A percentile compares a stretch with the other conserved stretches of the same genome.
Evolutionary conservation across 2,329 filamentous ascomycete species (phyloP).

Genomic region (Helotiales sp.): DNA sequence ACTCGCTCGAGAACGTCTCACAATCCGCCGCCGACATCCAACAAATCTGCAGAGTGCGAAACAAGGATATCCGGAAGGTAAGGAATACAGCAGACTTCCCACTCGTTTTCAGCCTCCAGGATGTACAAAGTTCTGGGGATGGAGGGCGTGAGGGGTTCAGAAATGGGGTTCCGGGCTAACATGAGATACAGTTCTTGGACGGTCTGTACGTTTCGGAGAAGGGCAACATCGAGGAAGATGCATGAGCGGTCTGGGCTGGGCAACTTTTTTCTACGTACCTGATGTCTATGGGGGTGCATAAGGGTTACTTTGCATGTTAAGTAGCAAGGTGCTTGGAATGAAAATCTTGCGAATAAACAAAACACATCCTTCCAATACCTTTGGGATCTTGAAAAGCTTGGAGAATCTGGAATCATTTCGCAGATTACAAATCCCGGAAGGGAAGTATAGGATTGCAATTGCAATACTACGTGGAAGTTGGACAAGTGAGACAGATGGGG

Average conservation of each 20-base stretch:
- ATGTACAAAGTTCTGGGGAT: not conserved
- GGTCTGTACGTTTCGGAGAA: conserved; percentile 99
- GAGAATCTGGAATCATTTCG: not conserved
- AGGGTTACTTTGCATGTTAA: conserved; percentile 42
- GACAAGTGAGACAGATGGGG: too few relatives aligned
- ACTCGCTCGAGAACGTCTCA: conserved; percentile 96
- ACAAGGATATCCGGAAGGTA: conserved; percentile 99
- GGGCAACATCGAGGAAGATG: conserved; percentile 84
- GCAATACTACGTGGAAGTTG: not conserved
- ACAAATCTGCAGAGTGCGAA: conserved; percentile 98
- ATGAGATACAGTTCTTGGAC: conserved; percentile 86
- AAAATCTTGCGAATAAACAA: conserved; percentile 40
- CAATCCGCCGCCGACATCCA: conserved; percentile 99
- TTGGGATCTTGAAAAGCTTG: not conserved
- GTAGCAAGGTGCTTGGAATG: conserved; percentile 43
- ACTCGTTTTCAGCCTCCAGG: not conserved
- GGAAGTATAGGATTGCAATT: not conserved
- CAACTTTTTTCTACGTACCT: conserved; percentile 37
- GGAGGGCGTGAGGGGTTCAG: too few relatives aligned
- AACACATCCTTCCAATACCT: not conserved
- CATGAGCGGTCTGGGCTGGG: conserved; percentile 27
- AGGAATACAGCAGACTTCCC: conserved; percentile 34
- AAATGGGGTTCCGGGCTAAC: not conserved
- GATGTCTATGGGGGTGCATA: conserved; percentile 39
- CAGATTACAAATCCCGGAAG: too few relatives aligned